A percentile compares a stretch with the other conserved stretches of the same genome.
Evolutionary conservation across 805 yeast genomes (phyloP).

Genomic region (Saturnispora dispora): DNA sequence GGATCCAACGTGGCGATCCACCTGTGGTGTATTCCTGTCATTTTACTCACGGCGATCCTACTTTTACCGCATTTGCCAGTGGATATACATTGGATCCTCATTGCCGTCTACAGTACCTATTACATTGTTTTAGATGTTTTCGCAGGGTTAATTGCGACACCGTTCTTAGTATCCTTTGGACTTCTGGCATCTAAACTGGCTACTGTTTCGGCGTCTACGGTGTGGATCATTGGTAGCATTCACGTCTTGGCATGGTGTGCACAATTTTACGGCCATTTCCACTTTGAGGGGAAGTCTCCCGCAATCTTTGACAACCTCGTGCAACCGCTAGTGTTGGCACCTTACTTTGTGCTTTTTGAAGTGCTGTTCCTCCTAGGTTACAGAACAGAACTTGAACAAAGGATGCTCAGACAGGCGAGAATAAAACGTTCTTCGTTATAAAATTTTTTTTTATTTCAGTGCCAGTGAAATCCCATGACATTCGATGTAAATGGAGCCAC

Average conservation of each 20-base stretch:
- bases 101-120: constrained; percentile 43
- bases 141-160: constrained; percentile 37
- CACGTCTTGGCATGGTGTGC: constrained; percentile 63
- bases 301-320: constrained; percentile 74
- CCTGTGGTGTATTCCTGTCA: constrained; percentile 69
- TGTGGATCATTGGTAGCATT: constrained; percentile 18
- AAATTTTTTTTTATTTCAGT: not conserved
- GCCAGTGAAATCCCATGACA: constrained; percentile 1
- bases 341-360: constrained; percentile 80
- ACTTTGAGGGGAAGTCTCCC: constrained; percentile 74
- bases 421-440: constrained; percentile 12
- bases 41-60: constrained; percentile 47
- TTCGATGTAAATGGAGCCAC: constrained; percentile 36
- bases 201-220: not conserved
- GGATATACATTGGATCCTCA: constrained; percentile 30
- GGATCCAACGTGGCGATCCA: constrained; percentile 66
- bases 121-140: constrained; percentile 49
- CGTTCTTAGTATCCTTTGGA: constrained; percentile 26
- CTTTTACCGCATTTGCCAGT: constrained; percentile 19
- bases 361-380: constrained; percentile 60
- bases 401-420: constrained; percentile 41
- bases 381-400: constrained; percentile 39
- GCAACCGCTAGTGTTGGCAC: constrained; percentile 86
- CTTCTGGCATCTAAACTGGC: constrained; percentile 7
- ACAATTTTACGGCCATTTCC: constrained; percentile 84